phyloP scores from a whole-genome alignment of 495 filamentous ascomycete species.

The Polyplosphaeria fusca region DNA sequence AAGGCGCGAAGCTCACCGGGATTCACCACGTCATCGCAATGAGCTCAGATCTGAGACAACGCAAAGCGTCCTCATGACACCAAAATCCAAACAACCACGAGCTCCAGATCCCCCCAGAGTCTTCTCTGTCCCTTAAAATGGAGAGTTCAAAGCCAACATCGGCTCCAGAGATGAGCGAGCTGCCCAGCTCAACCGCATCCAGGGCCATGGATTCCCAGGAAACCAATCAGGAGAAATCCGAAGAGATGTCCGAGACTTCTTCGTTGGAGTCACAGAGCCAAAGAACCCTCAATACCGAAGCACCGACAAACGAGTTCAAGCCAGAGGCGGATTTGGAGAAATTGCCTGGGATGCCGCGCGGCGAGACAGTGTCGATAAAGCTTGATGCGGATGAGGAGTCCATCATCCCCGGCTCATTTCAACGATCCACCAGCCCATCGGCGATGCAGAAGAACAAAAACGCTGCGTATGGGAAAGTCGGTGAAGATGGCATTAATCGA shows the following conservation, averaged over 20 bases:
- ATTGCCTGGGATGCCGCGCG: constrained; percentile 19
- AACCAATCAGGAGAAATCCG: constrained; percentile 3
- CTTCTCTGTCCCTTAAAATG: background rate
- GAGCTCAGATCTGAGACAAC: no score
- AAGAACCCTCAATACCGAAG: constrained; percentile 11
- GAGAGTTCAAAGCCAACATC: constrained; percentile 2
- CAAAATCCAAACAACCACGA: no score
- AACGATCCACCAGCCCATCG: constrained; percentile 58
- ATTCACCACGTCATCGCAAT: no score
- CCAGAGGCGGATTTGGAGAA: constrained; percentile 26
- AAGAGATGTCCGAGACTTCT: constrained; percentile 6
- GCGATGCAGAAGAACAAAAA: constrained; percentile 50
- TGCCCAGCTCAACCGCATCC: constrained; percentile 3
- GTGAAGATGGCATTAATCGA: constrained; percentile 69
- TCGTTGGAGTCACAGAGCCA: constrained; percentile 1
- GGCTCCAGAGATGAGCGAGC: constrained; percentile 6
- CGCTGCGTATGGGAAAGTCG: constrained; percentile 55
- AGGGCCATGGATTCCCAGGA: constrained; percentile 7
- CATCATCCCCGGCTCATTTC: constrained; percentile 61
- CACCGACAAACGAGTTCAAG: constrained; percentile 17
- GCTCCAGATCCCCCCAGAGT: no score
- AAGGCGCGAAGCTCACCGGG: no score
- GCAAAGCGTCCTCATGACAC: no score
- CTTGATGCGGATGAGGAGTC: constrained; percentile 62
- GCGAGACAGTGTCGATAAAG: constrained; percentile 30